Evolutionary conservation across 2,329 filamentous ascomycete species (phyloP).

Genomic region (Fusarium penzigii): DNA sequence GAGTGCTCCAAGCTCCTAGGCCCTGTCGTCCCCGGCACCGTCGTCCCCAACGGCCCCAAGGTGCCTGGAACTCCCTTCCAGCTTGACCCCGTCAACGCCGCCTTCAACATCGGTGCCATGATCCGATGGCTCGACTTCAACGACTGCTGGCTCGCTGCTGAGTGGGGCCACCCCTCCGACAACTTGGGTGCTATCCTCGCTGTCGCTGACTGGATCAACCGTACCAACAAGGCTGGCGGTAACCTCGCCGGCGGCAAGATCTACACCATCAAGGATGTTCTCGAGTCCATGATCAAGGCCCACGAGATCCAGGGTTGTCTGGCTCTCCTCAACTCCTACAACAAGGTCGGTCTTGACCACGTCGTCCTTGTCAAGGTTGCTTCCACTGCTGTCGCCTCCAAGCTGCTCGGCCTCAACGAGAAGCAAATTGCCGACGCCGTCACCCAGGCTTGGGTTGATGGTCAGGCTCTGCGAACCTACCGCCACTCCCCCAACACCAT

Average conservation of each 20-base stretch:
- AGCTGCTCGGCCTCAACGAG: constrained; percentile 89
- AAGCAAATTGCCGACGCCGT: constrained; percentile 93
- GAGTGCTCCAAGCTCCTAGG: constrained; percentile 95
- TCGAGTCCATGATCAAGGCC: constrained; percentile 98
- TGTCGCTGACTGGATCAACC: constrained; percentile 95
- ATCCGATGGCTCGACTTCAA: constrained; percentile 99
- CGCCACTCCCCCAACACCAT: constrained; percentile 98
- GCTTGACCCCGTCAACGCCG: constrained; percentile 91
- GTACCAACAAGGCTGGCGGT: constrained; percentile 74
- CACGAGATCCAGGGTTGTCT: constrained; percentile 98
- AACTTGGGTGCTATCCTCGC: constrained; percentile 96
- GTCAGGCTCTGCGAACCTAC: constrained; percentile 94
- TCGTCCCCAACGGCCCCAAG: constrained; percentile 87
- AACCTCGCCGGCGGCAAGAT: constrained; percentile 88
- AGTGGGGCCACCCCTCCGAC: constrained; percentile 98
- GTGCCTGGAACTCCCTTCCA: constrained; percentile 92
- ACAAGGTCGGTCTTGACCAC: constrained; percentile 97
- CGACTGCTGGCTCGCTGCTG: constrained; percentile 98
- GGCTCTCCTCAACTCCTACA: constrained; percentile 96
- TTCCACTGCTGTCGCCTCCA: constrained; percentile 88
- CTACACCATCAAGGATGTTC: constrained; percentile 84
- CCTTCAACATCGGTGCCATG: constrained; percentile 99
- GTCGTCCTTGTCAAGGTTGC: constrained; percentile 98
- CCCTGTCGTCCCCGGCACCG: constrained; percentile 84
- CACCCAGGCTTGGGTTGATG: constrained; percentile 96